Evolutionary conservation across 2,329 filamentous ascomycete species (phyloP).

Genomic region (Claviceps sp.): DNA sequence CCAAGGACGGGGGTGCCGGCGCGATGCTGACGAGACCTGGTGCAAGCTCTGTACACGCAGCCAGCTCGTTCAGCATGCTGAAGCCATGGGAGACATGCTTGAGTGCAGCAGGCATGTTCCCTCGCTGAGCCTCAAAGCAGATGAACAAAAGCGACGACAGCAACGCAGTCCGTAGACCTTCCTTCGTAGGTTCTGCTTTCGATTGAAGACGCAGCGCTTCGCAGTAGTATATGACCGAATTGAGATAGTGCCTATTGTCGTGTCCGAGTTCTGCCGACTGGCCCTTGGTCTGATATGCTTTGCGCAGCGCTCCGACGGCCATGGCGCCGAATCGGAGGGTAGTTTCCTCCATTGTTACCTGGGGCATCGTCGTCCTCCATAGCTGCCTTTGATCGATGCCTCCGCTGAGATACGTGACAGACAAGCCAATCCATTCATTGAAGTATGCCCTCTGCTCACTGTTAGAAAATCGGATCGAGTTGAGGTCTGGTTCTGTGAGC

Average conservation of each 20-base stretch:
- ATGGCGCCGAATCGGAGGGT: constrained; percentile 26
- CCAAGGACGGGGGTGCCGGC: constrained; percentile 21
- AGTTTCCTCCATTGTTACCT: constrained; percentile 24
- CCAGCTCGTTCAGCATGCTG: constrained; percentile 25
- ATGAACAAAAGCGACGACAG: constrained; percentile 27
- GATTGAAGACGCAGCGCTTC: constrained; percentile 27
- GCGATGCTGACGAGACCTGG: constrained; percentile 24
- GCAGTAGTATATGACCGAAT: constrained; percentile 27
- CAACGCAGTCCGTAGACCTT: constrained; percentile 25
- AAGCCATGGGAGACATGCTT: constrained; percentile 28
- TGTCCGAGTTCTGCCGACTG: constrained; percentile 10
- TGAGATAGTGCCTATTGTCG: constrained; percentile 25
- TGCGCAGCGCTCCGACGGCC: constrained; percentile 26
- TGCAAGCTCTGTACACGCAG: constrained; percentile 22
- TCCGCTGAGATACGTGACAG: constrained; percentile 22
- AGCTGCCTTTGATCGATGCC: constrained; percentile 19
- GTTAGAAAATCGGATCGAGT: constrained; percentile 21
- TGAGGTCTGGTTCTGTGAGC: constrained; percentile 20
- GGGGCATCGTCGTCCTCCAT: constrained; percentile 28
- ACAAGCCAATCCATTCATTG: constrained; percentile 23
- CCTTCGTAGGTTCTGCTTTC: constrained; percentile 21
- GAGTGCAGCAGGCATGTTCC: constrained; percentile 25
- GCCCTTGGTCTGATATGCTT: constrained; percentile 16
- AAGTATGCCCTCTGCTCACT: constrained; percentile 24
- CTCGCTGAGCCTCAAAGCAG: constrained; percentile 27